Conservation (phyloP, 179 eudicot genomes). For the Silene vulgaris region DNA sequence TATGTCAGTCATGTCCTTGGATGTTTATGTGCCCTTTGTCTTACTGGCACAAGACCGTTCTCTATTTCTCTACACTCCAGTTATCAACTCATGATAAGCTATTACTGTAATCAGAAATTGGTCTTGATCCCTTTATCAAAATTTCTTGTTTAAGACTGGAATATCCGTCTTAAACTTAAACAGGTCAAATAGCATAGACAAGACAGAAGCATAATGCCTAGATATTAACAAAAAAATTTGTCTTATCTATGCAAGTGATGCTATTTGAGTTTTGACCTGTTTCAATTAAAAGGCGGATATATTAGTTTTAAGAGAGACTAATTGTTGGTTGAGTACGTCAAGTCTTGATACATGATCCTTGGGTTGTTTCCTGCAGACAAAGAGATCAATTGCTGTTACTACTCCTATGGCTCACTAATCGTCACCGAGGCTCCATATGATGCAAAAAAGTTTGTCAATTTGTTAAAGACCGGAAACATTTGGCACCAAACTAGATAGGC, state of each 20-base stretch:
- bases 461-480: conserved; percentile 2
- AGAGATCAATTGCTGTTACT: background rate
- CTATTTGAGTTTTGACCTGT: no score
- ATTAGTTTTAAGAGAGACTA: no score
- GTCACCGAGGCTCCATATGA: background rate
- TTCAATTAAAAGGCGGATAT: no score
- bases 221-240: no score
- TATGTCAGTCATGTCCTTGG: no score
- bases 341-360: background rate
- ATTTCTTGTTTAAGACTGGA: no score
- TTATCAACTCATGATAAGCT: background rate
- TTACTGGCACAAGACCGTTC: conserved; percentile 12
- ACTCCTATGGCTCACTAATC: background rate
- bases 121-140: background rate
- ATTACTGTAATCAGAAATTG: background rate
- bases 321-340: no score
- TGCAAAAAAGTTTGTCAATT: background rate
- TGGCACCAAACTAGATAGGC: conserved; percentile 5
- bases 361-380: conserved; percentile 12
- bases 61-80: background rate
- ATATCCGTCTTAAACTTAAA: no score
- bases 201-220: no score
- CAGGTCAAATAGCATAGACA: no score
- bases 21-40: background rate
- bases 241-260: no score